Base-by-base conservation (phyloP, 148 eudicot genomes). In the Drosera capensis region DNA sequence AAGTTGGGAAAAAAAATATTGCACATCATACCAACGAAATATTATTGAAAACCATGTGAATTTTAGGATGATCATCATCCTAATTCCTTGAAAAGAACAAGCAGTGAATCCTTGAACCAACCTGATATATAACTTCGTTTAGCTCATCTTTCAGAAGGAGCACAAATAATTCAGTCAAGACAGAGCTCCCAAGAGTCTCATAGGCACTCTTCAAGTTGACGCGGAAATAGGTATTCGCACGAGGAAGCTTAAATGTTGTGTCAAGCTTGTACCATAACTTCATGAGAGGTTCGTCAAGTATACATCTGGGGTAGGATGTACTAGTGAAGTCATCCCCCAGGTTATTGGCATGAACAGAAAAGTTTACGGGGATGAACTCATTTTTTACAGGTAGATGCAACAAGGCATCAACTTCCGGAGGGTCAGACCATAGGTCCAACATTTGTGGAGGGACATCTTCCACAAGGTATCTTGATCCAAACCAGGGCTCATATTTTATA, bases 211-310 rank as follows among this genome's bases (percentile, higher is more conserved):
- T 85, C 57, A 90, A 49, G 41, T 77, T 73, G 25, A 80, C 64
- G 38, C 93, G 99, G 48, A 90, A 90, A 68, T 85, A 90, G 29
- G 99, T 72, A 64, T 85, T 84, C 39, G 99, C 95, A 56, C 99
- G 95, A 55, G 99, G 99, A 67, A 69, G 70, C 54, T 76, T 85
- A 58, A 90, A 90, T 18, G 85, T 78, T 41, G 57, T 63, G 60
- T 90, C 99, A 43, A 85, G 78, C 78, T 80, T 84, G 76, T 80
- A 78, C 99, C 95, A 90, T 48, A 78, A 63, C 74, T 76, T 84
- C 72, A 85, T 56, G 45, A 62, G 59, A 39, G 85, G 79, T 61
- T 73, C 88, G 62, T 90, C 99, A 59, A 84, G 65, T 69, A 90
- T 70, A 68, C 87, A 75, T 73, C 56, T 65, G 11, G 99, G 95